Evolutionary conservation across 208 protist species (phyloP).

Genomic region (Crithidia thermophila): DNA sequence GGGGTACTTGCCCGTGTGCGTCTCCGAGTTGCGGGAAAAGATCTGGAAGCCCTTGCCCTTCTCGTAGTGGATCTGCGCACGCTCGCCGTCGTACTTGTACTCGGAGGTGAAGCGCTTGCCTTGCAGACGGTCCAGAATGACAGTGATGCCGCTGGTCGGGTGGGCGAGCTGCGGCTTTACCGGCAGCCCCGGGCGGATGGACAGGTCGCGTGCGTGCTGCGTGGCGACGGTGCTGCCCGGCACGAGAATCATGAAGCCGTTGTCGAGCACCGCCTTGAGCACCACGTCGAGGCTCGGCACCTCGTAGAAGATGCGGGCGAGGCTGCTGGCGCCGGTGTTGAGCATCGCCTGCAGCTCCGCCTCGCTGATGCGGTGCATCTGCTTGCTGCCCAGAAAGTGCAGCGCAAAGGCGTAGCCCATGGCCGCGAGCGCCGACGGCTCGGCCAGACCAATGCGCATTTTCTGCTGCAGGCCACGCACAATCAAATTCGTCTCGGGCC

Average conservation of each 20-base stretch:
- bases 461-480: conserved; percentile 97
- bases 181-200: conserved; percentile 92
- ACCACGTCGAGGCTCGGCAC: conserved; percentile 89
- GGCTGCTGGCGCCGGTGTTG: conserved; percentile 53
- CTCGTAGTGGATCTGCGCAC: conserved; percentile 95
- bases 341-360: conserved; percentile 71
- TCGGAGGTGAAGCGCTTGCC: conserved; percentile 97
- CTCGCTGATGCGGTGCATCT: conserved; percentile 40
- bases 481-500: conserved; percentile 95
- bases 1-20: conserved; percentile 98
- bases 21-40: conserved; percentile 98
- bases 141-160: conserved; percentile 95
- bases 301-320: conserved; percentile 80
- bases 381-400: conserved; percentile 49
- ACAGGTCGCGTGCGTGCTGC: conserved; percentile 52
- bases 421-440: conserved; percentile 95
- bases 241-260: conserved; percentile 81
- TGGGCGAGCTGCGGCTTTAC: conserved; percentile 99
- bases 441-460: conserved; percentile 98
- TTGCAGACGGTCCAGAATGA: conserved; percentile 85
- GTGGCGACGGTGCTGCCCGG: conserved; percentile 46
- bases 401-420: conserved; percentile 95
- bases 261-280: conserved; percentile 57
- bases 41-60: conserved; percentile 89
- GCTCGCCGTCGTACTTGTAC: conserved; percentile 99